Percentiles rank a stretch among this genome's conserved stretches.
Conservation (phyloP, 2,329 filamentous ascomycete genomes). For the Escovopsis sp. region DNA sequence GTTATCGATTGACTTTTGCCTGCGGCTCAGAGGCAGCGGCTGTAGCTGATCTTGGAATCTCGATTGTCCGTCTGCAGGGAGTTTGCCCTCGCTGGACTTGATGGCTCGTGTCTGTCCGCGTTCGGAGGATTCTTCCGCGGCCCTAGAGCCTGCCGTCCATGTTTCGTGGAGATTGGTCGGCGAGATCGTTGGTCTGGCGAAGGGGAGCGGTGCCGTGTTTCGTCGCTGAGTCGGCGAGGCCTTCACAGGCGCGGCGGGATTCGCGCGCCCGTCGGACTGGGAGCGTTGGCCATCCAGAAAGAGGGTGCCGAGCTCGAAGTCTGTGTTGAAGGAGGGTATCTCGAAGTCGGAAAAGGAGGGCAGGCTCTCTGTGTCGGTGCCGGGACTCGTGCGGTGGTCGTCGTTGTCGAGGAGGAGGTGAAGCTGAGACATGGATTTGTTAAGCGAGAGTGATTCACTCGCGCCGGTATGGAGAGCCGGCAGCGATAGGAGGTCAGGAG, state of each 20-base stretch:
- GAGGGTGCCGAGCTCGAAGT: constrained; percentile 33
- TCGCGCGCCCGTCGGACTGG: constrained; percentile 4
- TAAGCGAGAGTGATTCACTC: constrained; percentile 7
- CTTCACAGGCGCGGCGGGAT: neutral
- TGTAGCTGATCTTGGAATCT: constrained; percentile 13
- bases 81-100: constrained; percentile 13
- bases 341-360: constrained; percentile 29
- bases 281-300: constrained; percentile 6
- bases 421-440: neutral
- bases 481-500: constrained; percentile 17
- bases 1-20: constrained; percentile 28
- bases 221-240: neutral
- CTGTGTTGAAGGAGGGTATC: constrained; percentile 37
- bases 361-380: neutral
- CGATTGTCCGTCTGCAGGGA: constrained; percentile 7
- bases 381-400: too few species aligned
- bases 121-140: constrained; percentile 15
- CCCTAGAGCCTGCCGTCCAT: constrained; percentile 36
- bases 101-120: constrained; percentile 12
- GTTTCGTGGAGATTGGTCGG: constrained; percentile 35
- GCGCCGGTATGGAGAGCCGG: constrained; percentile 11
- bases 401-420: constrained; percentile 1
- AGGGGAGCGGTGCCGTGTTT: constrained; percentile 6
- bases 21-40: constrained; percentile 19
- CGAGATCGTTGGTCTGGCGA: constrained; percentile 26